Conservation (phyloP, 2,329 filamentous ascomycete species). For the Cladobotryum protrusum region DNA sequence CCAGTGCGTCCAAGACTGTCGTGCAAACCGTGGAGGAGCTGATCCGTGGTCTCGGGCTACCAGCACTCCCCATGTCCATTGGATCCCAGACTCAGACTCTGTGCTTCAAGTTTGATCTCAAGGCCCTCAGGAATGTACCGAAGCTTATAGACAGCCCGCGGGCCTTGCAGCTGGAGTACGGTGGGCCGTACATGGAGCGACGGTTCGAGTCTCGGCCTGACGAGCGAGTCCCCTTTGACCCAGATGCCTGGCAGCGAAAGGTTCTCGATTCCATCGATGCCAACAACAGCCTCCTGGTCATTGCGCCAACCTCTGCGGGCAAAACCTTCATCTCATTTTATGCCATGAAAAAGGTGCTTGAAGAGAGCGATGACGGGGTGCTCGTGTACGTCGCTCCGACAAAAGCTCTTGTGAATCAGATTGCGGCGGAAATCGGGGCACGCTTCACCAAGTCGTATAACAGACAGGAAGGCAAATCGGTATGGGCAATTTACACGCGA, state of each 20-base stretch:
- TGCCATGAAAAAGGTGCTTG: conserved; percentile 70
- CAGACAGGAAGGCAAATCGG: conserved; percentile 54
- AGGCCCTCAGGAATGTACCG: neutral
- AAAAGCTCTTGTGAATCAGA: conserved; percentile 78
- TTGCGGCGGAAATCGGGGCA: conserved; percentile 71
- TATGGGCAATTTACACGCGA: conserved; percentile 74
- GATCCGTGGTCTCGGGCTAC: conserved; percentile 1
- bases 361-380: conserved; percentile 61
- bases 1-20: conserved; percentile 11
- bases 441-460: conserved; percentile 63
- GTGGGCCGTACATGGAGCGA: conserved; percentile 69
- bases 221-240: conserved; percentile 61
- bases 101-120: conserved; percentile 4
- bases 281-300: conserved; percentile 64
- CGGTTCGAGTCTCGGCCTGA: conserved; percentile 64
- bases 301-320: conserved; percentile 71
- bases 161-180: conserved; percentile 59
- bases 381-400: conserved; percentile 76
- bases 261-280: conserved; percentile 69
- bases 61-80: neutral
- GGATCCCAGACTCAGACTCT: neutral
- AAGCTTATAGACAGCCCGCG: neutral
- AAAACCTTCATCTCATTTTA: conserved; percentile 85
- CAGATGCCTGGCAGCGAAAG: conserved; percentile 69
- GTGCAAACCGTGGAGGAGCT: conserved; percentile 13